These are phyloP conservation scores for Capsaspora owczarzaki DNA, from an alignment of 78 protist genomes.

Conservation along the genomic window DNA sequence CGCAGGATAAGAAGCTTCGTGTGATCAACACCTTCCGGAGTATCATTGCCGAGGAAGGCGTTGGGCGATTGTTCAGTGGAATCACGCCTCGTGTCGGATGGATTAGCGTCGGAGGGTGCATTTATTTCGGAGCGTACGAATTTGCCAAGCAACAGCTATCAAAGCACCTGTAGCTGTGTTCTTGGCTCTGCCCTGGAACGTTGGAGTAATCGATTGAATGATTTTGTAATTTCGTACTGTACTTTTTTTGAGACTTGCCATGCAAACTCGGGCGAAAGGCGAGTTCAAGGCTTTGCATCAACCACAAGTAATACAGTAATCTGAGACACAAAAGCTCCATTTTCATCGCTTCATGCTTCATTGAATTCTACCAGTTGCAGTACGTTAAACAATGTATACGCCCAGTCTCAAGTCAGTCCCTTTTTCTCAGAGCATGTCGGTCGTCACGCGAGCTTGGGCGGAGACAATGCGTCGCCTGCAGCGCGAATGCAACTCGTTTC, in stretches of 20 bases:
- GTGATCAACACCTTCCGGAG: neutral
- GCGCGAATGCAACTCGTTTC: too few species aligned
- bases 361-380: too few species aligned
- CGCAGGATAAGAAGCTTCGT: neutral
- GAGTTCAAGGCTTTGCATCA: neutral
- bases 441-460: too few species aligned
- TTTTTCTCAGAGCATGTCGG: too few species aligned
- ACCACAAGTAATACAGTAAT: neutral
- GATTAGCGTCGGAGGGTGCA: slow-evolving; percentile 37
- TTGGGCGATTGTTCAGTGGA: slow-evolving; percentile 15
- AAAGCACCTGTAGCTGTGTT: neutral
- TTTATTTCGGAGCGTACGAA: slow-evolving; percentile 53
- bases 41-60: slow-evolving; percentile 12
- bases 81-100: slow-evolving; percentile 24
- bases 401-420: too few species aligned
- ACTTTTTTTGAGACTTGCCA: too few species aligned
- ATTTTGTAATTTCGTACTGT: neutral
- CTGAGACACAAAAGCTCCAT: neutral
- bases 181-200: neutral
- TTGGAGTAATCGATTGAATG: neutral
- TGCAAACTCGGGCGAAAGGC: too few species aligned
- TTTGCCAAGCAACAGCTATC: neutral
- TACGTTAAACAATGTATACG: too few species aligned
- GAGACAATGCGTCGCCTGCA: too few species aligned
- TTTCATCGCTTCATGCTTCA: too few species aligned